Base-by-base conservation (phyloP, 2,329 filamentous ascomycete genomes). In the Fusarium globosum region DNA sequence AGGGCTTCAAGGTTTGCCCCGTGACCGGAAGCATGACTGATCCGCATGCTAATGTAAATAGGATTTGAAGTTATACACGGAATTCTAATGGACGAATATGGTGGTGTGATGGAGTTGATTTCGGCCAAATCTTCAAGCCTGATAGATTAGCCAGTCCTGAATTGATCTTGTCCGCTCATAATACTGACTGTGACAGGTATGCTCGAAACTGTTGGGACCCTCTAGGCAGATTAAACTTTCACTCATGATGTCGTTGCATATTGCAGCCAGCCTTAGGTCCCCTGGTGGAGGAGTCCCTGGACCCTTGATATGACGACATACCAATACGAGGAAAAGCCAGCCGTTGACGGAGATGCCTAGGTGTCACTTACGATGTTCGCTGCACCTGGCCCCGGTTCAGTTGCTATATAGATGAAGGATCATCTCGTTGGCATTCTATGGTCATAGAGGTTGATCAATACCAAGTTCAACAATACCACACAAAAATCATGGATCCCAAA, bases 401-500 rank as follows among this genome's bases (percentile, higher is more conserved):
- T 26, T 28, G 33, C 38, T 73, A 73, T 73, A 73, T 69, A 74
- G 42, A 15, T 21, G 26, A 30, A 48, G 58, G 52, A 48, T 59
- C 26, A 15, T 48, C 67, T 71, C 56, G 20, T 18, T 14, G 18
- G 58, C 28, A 65, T 42, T 42, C 14, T 26, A 18, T 18, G 38
- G 61, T 56, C 39, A 61, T 30, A 56, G 28, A 61, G 21, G 39
- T 49, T 33, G 41, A 65, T 68, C 51, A 72, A 68, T 71, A 59
- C 58, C 46, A 71, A 68, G 16, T 36, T 38, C 9, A 71, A 67
- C 23, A 30, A 30, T 30, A 30, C 30, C 30, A 30, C 4, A 30
- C 30, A 30, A 4, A 4, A 4, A 13, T 30, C 30, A 30, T 30
- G 30, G 30, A 4, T 41, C 55, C 52, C 15, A 68, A 49, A 7